Percentiles rank a stretch among this genome's conserved stretches.
Evolutionary conservation across 352 stramenopile species (phyloP).

Genomic region (Phytophthora ramorum): DNA sequence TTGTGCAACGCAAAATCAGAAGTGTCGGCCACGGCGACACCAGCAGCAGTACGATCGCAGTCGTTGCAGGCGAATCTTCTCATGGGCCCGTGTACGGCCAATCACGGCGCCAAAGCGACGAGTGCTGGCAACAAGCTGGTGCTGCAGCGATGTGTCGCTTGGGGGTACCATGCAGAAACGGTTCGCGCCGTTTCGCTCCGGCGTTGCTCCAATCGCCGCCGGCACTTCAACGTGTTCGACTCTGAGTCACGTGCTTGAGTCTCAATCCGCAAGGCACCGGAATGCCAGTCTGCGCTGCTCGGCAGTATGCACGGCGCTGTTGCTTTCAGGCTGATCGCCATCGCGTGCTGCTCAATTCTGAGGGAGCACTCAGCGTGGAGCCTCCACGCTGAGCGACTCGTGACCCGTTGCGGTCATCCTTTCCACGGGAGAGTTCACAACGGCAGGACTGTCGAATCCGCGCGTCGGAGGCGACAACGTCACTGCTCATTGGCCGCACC

Average conservation of each 20-base stretch:
- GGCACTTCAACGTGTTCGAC: slow-evolving; percentile 9
- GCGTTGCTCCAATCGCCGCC: slow-evolving; percentile 5
- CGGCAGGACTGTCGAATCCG: slow-evolving; percentile 15
- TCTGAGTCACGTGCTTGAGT: neutral
- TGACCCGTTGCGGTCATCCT: too few species aligned
- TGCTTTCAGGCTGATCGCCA: too few species aligned
- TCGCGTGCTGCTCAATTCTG: too few species aligned
- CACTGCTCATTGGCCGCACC: neutral
- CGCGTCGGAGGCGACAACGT: slow-evolving; percentile 1
- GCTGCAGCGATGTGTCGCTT: slow-evolving; percentile 8
- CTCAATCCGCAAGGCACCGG: neutral
- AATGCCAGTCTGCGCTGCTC: neutral
- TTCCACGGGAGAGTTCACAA: slow-evolving; percentile 11
- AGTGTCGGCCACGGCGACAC: slow-evolving; percentile 1
- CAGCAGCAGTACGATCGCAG: neutral
- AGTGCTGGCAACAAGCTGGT: neutral
- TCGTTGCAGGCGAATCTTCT: slow-evolving; percentile 11
- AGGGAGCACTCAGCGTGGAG: too few species aligned
- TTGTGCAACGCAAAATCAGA: slow-evolving; percentile 10
- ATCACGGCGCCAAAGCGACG: slow-evolving; percentile 6
- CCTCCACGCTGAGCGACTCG: too few species aligned
- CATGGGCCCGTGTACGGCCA: slow-evolving; percentile 9
- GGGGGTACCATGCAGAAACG: slow-evolving; percentile 7
- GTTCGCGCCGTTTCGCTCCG: slow-evolving; percentile 16
- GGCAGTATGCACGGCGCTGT: neutral